Conservation (phyloP, 352 stramenopile species). For the Phytophthora chlamydospora region DNA sequence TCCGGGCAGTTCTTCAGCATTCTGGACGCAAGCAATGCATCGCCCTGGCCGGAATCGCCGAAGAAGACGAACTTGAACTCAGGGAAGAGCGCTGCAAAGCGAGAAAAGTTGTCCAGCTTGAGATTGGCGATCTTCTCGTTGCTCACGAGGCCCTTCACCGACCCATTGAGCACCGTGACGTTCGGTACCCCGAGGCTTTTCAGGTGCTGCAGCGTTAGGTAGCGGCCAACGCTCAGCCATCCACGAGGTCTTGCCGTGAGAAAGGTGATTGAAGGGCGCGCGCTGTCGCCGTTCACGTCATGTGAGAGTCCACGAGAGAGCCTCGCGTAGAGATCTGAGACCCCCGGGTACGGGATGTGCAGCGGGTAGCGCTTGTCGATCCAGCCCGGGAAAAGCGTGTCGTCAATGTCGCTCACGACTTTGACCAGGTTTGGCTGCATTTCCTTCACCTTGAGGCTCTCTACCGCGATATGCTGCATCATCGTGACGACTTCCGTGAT, state of each 20-base stretch:
- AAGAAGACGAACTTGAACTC: constrained; percentile 91
- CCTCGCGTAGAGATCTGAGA: constrained; percentile 72
- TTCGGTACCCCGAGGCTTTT: constrained; percentile 78
- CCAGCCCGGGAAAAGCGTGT: constrained; percentile 84
- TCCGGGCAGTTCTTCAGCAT: constrained; percentile 59
- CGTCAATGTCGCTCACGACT: constrained; percentile 89
- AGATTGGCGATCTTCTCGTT: constrained; percentile 84
- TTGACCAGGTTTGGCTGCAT: constrained; percentile 71
- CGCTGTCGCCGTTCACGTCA: constrained; percentile 36
- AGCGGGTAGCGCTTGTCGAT: constrained; percentile 75
- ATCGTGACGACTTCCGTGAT: constrained; percentile 80
- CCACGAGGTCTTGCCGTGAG: constrained; percentile 80
- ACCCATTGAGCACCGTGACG: constrained; percentile 81
- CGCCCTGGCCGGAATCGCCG: constrained; percentile 81
- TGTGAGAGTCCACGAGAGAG: constrained; percentile 61
- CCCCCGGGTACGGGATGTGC: constrained; percentile 81
- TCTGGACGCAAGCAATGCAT: constrained; percentile 71
- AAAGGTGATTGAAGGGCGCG: constrained; percentile 75
- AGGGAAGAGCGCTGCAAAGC: constrained; percentile 78
- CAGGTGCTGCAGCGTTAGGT: constrained; percentile 81
- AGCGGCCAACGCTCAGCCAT: constrained; percentile 79
- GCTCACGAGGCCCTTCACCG: constrained; percentile 79
- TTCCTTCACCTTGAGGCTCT: constrained; percentile 71
- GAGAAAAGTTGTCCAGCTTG: constrained; percentile 85
- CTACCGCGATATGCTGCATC: constrained; percentile 86